Evolutionary conservation across 2,329 filamentous ascomycete genomes (phyloP).

Genomic region (Colletotrichum liaoningense): DNA sequence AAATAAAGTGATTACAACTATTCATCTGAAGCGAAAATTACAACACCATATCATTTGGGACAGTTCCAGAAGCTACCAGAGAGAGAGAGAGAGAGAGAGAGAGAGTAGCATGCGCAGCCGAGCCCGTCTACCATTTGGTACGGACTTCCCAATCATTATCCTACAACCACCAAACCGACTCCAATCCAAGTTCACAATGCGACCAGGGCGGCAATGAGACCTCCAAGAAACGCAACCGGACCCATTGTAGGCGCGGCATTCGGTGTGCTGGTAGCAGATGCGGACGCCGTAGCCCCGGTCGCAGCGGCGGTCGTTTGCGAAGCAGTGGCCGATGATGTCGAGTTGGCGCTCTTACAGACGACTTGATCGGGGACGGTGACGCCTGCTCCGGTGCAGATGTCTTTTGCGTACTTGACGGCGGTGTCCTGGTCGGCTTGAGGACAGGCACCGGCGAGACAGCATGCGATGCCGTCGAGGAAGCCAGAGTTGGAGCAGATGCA

Average conservation of each 20-base stretch:
- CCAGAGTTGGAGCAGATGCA: slow-evolving; percentile 55
- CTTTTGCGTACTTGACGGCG: slow-evolving; percentile 50
- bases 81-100: background rate
- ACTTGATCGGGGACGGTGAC: slow-evolving; percentile 51
- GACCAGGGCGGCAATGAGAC: slow-evolving; percentile 30
- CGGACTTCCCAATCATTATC: background rate
- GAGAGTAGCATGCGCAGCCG: background rate
- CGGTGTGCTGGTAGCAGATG: slow-evolving; percentile 11
- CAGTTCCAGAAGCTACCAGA: background rate
- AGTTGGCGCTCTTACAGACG: slow-evolving; percentile 44
- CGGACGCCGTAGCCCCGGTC: slow-evolving; percentile 7
- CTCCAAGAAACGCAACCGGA: slow-evolving; percentile 27
- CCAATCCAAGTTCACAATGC: slow-evolving; percentile 1
- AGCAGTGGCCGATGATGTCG: slow-evolving; percentile 5
- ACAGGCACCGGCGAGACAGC: slow-evolving; percentile 53
- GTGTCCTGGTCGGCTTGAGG: slow-evolving; percentile 44
- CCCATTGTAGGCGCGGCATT: slow-evolving; percentile 29
- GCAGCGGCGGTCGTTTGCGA: slow-evolving; percentile 3
- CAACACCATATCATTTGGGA: background rate
- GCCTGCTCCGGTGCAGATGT: slow-evolving; percentile 51
- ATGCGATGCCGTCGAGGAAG: slow-evolving; percentile 54
- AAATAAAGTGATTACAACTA: background rate
- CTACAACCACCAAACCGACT: too few relatives aligned
- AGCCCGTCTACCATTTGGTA: background rate
- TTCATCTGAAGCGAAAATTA: background rate